phyloP scores from a whole-genome alignment of 2,329 filamentous ascomycete genomes.

The Taxawa tesnikishii region DNA sequence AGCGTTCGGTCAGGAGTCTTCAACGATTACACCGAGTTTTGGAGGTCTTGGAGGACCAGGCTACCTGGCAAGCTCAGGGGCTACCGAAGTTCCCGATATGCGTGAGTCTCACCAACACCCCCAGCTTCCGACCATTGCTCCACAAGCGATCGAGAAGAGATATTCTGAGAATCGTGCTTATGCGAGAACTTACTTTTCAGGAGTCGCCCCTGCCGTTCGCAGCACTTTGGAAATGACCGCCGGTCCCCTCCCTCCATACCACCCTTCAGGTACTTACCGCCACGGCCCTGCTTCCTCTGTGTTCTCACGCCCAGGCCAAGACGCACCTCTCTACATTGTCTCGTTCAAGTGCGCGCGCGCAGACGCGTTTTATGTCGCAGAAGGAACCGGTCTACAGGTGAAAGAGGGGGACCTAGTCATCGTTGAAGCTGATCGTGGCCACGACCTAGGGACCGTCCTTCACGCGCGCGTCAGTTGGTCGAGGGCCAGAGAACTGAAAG shows the following conservation, averaged over 20 bases:
- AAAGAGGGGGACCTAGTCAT: conserved; percentile 91
- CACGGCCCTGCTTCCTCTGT: conserved; percentile 14
- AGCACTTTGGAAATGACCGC: conserved; percentile 10
- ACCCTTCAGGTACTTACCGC: conserved; percentile 10
- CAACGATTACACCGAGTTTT: conserved; percentile 1
- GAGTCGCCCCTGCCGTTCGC: conserved; percentile 7
- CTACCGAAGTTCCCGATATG: not conserved
- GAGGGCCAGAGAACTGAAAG: conserved; percentile 76
- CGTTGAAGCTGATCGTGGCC: conserved; percentile 91
- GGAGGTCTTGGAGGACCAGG: not conserved
- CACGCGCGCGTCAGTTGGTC: conserved; percentile 80
- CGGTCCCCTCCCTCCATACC: conserved; percentile 14
- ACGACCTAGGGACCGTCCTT: conserved; percentile 86
- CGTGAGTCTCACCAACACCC: not conserved
- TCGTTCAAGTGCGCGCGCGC: conserved; percentile 93
- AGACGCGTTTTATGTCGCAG: conserved; percentile 94
- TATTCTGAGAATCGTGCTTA: conserved; percentile 9
- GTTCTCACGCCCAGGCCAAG: conserved; percentile 37
- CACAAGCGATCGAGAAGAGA: conserved; percentile 4
- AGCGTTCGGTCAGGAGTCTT: conserved; percentile 1
- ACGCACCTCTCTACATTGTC: conserved; percentile 66
- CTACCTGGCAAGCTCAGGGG: not conserved
- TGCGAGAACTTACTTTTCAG: conserved; percentile 10
- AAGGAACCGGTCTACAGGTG: conserved; percentile 83
- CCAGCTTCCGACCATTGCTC: conserved; percentile 1